A percentile compares a stretch with the other conserved stretches of the same genome.
phyloP scores from a whole-genome alignment of 2,329 filamentous ascomycete species.

The Microcera coccophila region DNA sequence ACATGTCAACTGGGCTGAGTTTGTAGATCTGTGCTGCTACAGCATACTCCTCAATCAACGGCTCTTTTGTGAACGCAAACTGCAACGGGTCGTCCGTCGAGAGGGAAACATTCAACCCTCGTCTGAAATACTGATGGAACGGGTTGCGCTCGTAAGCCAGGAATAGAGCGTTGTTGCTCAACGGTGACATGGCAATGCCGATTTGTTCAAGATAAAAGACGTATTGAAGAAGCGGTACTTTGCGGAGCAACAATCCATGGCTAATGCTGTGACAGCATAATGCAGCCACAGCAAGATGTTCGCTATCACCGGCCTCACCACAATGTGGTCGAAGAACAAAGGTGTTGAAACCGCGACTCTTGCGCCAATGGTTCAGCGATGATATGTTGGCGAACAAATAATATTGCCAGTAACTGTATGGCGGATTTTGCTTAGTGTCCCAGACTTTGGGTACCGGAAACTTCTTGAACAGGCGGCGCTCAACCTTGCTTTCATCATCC shows the following conservation, averaged over 20 bases:
- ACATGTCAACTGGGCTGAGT: slow-evolving; percentile 95
- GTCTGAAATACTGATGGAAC: slow-evolving; percentile 91
- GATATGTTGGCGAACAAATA: slow-evolving; percentile 92
- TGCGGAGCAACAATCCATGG: slow-evolving; percentile 86
- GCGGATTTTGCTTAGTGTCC: slow-evolving; percentile 91
- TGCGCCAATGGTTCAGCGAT: slow-evolving; percentile 88
- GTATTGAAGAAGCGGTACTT: slow-evolving; percentile 92
- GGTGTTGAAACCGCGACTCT: slow-evolving; percentile 90
- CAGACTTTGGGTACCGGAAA: slow-evolving; percentile 87
- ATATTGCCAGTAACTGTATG: slow-evolving; percentile 99
- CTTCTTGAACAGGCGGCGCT: slow-evolving; percentile 90
- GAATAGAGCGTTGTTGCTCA: slow-evolving; percentile 97
- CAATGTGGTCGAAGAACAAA: slow-evolving; percentile 91
- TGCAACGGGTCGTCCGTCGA: slow-evolving; percentile 96
- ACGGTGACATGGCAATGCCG: slow-evolving; percentile 97
- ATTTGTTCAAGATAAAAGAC: slow-evolving; percentile 98
- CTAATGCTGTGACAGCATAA: slow-evolving; percentile 96
- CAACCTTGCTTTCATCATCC: slow-evolving; percentile 95
- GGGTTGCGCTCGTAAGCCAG: slow-evolving; percentile 95
- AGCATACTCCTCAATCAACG: slow-evolving; percentile 95
- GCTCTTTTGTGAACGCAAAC: slow-evolving; percentile 98
- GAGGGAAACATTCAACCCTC: slow-evolving; percentile 90
- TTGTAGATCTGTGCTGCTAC: slow-evolving; percentile 99
- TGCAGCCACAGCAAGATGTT: slow-evolving; percentile 87
- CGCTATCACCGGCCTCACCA: slow-evolving; percentile 93